Conservation (phyloP, 2,329 filamentous ascomycete species). For the Phaeosphaeriaceae sp. region DNA sequence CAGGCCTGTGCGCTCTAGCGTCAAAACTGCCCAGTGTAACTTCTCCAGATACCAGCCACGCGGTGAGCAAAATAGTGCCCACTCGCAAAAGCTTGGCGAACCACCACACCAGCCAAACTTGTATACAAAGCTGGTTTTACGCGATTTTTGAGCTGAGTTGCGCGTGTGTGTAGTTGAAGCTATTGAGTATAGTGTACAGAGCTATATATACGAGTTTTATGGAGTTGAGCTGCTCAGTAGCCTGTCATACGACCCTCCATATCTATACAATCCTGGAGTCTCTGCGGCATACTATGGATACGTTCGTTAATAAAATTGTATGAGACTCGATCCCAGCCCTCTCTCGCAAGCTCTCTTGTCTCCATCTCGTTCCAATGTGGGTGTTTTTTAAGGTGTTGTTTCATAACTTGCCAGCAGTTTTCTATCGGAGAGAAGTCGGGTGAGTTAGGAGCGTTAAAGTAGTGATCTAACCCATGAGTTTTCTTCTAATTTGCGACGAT, state of each 20-base stretch:
- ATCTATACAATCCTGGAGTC: slow-evolving; percentile 3
- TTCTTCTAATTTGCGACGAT: slow-evolving; percentile 10
- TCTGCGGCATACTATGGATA: slow-evolving; percentile 1
- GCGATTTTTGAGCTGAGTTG: neutral
- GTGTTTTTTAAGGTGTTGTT: slow-evolving; percentile 12
- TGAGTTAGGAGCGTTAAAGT: slow-evolving; percentile 12
- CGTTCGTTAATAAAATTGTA: slow-evolving; percentile 5
- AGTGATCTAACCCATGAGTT: slow-evolving; percentile 4
- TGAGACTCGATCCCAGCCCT: neutral
- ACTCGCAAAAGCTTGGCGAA: neutral
- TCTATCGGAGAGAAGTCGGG: slow-evolving; percentile 14
- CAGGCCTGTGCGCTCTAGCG: no score
- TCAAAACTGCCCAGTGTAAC: no score
- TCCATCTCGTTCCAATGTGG: slow-evolving; percentile 2
- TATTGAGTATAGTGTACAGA: neutral
- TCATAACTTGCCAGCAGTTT: slow-evolving; percentile 13
- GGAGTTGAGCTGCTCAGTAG: neutral
- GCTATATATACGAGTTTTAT: neutral
- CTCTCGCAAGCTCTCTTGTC: neutral
- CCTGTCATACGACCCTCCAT: neutral
- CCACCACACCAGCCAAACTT: neutral
- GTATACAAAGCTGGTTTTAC: neutral
- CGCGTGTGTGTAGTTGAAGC: neutral
- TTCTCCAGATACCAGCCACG: neutral
- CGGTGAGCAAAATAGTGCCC: neutral